Base-by-base conservation (phyloP, 1,284 basidiomycete genomes). In the Tilletia horrida region DNA sequence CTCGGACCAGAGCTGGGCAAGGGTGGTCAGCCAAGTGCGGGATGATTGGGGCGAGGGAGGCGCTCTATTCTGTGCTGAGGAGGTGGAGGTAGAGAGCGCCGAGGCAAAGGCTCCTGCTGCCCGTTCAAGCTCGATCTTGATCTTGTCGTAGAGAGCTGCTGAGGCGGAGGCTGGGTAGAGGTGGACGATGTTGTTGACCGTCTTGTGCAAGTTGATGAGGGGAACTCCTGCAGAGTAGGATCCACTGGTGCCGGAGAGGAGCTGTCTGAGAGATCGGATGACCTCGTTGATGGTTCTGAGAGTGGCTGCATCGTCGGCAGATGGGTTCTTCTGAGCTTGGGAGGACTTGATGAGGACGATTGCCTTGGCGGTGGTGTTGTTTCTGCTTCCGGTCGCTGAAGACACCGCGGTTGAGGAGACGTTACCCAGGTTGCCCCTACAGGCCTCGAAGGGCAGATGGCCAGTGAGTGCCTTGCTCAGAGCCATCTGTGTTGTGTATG, bases 121-220 rank as follows among this genome's bases (percentile, higher is more conserved):
- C 3, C 76, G 66, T 66, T 78, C 76, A 21, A 76, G 61, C 31
- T 76, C 77, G 64, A 76, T 73, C 76, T 73, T 75, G 65, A 77
- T 63, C 14, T 68, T 57, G 40, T 76, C 74, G 68, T 76, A 78
- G 1, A 78, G 69, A 21, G 71, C 70, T 8, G 55, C 55, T 29
- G 55, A 25, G 18, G 14, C 55, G 16, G 27, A 8, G 55, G 31
- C 13, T 25, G 55, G 9, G 29, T 25, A 23, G 23, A 59, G 13
- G 27, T n/a, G 23, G 55, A 59, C 55, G 11, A 59, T 25, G 25
- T 25, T 29, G 27, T 59, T 29, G 1, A 59, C 55, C 18, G 55
- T 59, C 29, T 21, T 25, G 31, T 59, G n/a, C 27, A 59, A 27
- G 3, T 25, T 35, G 55, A 59, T 59, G 14, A 59, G 55, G 9